Evolutionary conservation across 371 early-diverging fungal genomes (phyloP), one percentile per base, ranked within the genome.

Genomic region (Mucor piriformis): DNA sequence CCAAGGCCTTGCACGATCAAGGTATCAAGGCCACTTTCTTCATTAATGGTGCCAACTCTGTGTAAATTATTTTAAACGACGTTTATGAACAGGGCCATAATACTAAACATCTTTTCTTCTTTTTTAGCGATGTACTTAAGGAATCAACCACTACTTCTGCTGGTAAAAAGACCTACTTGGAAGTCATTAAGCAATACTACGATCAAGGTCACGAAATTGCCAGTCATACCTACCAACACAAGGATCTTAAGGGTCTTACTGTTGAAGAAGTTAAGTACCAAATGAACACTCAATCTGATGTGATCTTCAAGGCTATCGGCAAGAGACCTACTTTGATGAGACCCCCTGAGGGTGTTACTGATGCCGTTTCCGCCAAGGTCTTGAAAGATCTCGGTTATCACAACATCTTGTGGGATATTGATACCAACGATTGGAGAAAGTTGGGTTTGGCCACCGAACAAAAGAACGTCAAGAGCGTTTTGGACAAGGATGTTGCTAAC

Each of bases 21-120:
- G 60, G 60, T 27, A 27, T 70, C 25, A 43, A 50, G 37, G 88
- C 81, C 2, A 90, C 88, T 3, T 89, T 88, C 67, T 90, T 87
- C 59, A 59, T 87, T 37, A 83, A 85, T 58, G 89, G 88, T 12
- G 42, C 66, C 1, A 70, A 70, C 44, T 66, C 57, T 48, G 63
- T 66, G 55, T 55, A 55, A 21, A 46, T 46, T n/a, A n/a, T n/a
- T 18, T 7, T 42, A 11, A 44, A 11, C n/a, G n/a, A n/a, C n/a
- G n/a, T n/a, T n/a, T n/a, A 38, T 25, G 42, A 12, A 10, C 7
- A 18, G n/a, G n/a, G n/a, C n/a, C n/a, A n/a, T n/a, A n/a, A n/a
- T n/a, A n/a, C n/a, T n/a, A n/a, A n/a, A n/a, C n/a, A n/a, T n/a
- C n/a, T n/a, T n/a, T n/a, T n/a, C n/a, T 8, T 42, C 3, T 43